Percentiles rank a stretch among this genome's conserved stretches.
These are phyloP conservation scores for Physaria fendleri DNA, from an alignment of 345 rosid species.

Conservation along the genomic window DNA sequence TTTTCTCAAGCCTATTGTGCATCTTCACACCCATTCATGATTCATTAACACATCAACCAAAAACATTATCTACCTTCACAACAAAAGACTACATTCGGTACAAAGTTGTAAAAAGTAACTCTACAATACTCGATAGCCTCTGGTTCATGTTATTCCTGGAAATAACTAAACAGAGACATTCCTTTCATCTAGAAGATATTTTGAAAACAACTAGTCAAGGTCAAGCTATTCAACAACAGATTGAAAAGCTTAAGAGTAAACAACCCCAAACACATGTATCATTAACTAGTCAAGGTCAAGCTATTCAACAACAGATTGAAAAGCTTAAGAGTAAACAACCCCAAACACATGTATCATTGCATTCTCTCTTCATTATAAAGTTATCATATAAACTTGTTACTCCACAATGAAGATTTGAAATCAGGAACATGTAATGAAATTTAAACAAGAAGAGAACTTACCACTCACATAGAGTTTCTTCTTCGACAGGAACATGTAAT, in stretches of 20 bases:
- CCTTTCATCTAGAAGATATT: background rate
- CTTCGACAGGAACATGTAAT: background rate
- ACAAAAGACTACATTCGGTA: background rate
- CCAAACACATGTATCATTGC: background rate
- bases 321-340: background rate
- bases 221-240: background rate
- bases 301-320: background rate
- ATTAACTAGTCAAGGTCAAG: too few relatives aligned
- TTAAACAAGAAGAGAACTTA: background rate
- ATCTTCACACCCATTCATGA: background rate
- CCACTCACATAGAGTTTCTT: constrained; percentile 57
- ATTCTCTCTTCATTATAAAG: too few relatives aligned
- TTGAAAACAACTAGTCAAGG: background rate
- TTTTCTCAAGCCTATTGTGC: too few relatives aligned
- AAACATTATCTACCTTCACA: background rate
- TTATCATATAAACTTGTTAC: too few relatives aligned
- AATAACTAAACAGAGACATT: background rate
- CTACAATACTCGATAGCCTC: background rate
- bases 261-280: background rate
- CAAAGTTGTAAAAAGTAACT: background rate
- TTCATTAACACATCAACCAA: background rate
- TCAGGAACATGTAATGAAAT: background rate
- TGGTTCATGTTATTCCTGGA: background rate
- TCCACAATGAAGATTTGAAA: too few relatives aligned
- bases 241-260: background rate